A percentile compares a stretch with the other conserved stretches of the same genome.
phyloP scores from a whole-genome alignment of 805 yeast genomes.

The Kuraishia piskuri region DNA sequence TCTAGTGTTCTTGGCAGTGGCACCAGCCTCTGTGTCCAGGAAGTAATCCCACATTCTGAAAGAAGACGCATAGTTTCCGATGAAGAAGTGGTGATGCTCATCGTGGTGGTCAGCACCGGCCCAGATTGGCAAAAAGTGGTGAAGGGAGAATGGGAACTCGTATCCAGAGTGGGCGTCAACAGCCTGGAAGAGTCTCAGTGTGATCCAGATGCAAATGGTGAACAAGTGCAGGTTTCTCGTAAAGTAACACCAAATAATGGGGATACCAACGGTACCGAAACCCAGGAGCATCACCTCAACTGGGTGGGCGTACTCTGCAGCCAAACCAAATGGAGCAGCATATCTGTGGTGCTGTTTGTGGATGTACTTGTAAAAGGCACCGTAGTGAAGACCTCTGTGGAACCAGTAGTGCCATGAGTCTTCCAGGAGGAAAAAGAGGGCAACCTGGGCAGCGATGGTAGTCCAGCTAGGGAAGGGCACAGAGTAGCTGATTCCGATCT shows the following conservation, averaged over 20 bases:
- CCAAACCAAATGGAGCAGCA: slow-evolving; percentile 95
- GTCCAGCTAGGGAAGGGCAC: slow-evolving; percentile 78
- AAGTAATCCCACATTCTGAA: slow-evolving; percentile 95
- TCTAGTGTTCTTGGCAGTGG: slow-evolving; percentile 66
- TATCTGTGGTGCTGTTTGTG: slow-evolving; percentile 98
- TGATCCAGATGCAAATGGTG: slow-evolving; percentile 86
- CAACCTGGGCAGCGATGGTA: slow-evolving; percentile 57
- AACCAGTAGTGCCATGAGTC: slow-evolving; percentile 97
- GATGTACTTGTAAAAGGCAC: slow-evolving; percentile 81
- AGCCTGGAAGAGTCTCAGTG: slow-evolving; percentile 87
- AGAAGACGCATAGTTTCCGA: slow-evolving; percentile 90
- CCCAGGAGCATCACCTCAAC: slow-evolving; percentile 87
- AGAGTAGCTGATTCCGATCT: slow-evolving; percentile 63
- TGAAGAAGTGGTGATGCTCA: slow-evolving; percentile 92
- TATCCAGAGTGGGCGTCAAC: slow-evolving; percentile 97
- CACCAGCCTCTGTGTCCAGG: slow-evolving; percentile 86
- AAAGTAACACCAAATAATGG: slow-evolving; percentile 72
- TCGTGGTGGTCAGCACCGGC: slow-evolving; percentile 99
- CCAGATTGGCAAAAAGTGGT: slow-evolving; percentile 91
- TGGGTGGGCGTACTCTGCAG: slow-evolving; percentile 98
- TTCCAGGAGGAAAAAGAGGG: slow-evolving; percentile 74
- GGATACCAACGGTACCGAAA: slow-evolving; percentile 94
- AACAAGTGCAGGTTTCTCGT: slow-evolving; percentile 75
- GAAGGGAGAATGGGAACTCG: slow-evolving; percentile 95
- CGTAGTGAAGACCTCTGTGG: slow-evolving; percentile 85